Percentiles rank a stretch among this genome's conserved stretches.
These are phyloP conservation scores for Groenewaldozyma tartarivorans DNA, from an alignment of 805 yeast genomes.

Conservation along the genomic window DNA sequence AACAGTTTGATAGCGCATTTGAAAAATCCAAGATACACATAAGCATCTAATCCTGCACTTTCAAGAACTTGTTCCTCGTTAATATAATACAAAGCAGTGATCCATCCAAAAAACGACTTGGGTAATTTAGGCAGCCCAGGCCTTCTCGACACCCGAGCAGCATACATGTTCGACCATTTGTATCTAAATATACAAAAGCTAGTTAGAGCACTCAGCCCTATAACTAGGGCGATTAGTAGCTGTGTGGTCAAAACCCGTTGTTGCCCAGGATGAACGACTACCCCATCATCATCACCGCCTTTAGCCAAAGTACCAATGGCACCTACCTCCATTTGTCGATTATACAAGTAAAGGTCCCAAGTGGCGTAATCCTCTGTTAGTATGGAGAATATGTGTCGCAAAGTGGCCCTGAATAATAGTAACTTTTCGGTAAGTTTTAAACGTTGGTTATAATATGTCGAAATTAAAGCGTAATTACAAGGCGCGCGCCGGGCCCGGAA, in stretches of 20 bases:
- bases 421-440: too few species aligned
- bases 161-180: slow-evolving; percentile 72
- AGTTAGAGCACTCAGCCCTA: slow-evolving; percentile 62
- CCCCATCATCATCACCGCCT: slow-evolving; percentile 6
- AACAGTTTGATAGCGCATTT: slow-evolving; percentile 73
- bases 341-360: too few species aligned
- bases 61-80: slow-evolving; percentile 71
- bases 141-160: slow-evolving; percentile 58
- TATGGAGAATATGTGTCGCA: too few species aligned
- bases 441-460: too few species aligned
- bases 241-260: slow-evolving; percentile 68
- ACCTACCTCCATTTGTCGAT: slow-evolving; percentile 1
- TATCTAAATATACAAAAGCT: slow-evolving; percentile 63
- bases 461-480: too few species aligned
- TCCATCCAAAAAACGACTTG: slow-evolving; percentile 69
- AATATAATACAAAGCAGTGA: slow-evolving; percentile 52
- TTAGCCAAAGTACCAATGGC: not conserved
- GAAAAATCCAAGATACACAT: slow-evolving; percentile 83
- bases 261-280: slow-evolving; percentile 14
- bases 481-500: too few species aligned
- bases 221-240: slow-evolving; percentile 51
- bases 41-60: slow-evolving; percentile 91
- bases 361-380: too few species aligned
- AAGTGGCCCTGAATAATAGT: too few species aligned
- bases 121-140: slow-evolving; percentile 45